Evolutionary conservation across 2,329 filamentous ascomycete species (phyloP).

Genomic region (Xylariaceae sp.): DNA sequence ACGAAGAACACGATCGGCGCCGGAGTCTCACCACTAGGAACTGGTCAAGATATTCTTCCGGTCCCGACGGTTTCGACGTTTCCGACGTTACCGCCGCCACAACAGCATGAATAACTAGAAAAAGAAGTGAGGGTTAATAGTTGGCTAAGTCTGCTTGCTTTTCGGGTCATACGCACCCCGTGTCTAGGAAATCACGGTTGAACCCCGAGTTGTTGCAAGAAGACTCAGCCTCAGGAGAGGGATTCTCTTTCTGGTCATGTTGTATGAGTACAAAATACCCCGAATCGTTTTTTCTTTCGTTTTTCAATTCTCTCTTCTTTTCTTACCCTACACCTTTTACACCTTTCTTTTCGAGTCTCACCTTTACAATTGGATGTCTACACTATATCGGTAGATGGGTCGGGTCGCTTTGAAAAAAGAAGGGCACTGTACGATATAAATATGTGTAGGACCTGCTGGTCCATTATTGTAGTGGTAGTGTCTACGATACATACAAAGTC

Average conservation of each 20-base stretch:
- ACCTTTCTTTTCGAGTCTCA: neutral
- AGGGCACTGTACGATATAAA: neutral
- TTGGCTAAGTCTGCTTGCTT: neutral
- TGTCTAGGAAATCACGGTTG: neutral
- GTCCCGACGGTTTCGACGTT: slow-evolving; percentile 4
- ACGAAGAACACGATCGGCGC: slow-evolving; percentile 24
- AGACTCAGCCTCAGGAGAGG: neutral
- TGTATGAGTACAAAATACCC: slow-evolving; percentile 9
- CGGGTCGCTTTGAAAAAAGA: neutral
- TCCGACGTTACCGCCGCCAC: neutral
- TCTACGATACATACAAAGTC: neutral
- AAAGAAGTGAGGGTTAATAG: neutral
- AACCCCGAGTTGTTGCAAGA: neutral
- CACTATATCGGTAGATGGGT: neutral
- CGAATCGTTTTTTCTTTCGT: neutral
- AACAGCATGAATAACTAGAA: no score
- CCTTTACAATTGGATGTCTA: neutral
- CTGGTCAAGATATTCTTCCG: neutral
- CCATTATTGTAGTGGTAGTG: neutral
- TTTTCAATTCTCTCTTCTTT: neutral
- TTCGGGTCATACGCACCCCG: no score
- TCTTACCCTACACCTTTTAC: neutral
- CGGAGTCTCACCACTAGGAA: slow-evolving; percentile 21
- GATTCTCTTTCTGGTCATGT: slow-evolving; percentile 4
- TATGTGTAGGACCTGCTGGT: neutral